Base-by-base conservation (phyloP, 2,329 filamentous ascomycete species). In the Aureobasidium sp. region DNA sequence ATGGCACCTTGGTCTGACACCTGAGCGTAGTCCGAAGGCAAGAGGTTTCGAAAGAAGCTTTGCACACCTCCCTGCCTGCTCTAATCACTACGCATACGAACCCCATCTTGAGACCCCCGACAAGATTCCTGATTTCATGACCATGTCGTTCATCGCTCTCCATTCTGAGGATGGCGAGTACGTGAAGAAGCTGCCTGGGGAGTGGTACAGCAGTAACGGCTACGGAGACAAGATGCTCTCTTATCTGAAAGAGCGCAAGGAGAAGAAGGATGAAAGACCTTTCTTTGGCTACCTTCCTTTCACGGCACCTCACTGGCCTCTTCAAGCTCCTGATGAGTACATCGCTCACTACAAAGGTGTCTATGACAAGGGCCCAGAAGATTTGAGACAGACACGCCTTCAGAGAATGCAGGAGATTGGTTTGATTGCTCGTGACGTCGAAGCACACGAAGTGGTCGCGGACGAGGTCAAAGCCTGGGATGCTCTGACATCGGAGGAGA, bases 251-350 rank as follows among this genome's bases (percentile, higher is more conserved):
- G 73, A 74, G 9, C 70, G 73, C 12, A 68, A 71, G 2, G 71
- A 70, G 50, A 67, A 71, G 8, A 69, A 74, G 12, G 73, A 75
- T 20, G 68, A 73, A 53, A 70, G 76, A 41, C 78, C 83, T 0
- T 86, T 86, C 73, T 86, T 86, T 67, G 82, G 74, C 1, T 86
- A 85, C 68, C 74, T 84, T 2, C 82, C 84, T 1, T 87, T 85
- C 69, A 84, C 83, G 0, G 84, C 84, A 0, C 84, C 84, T 1
- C 84, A 87, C 66, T 87, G 84, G 84, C 84, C 84, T 1, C 72
- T 87, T 7, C 84, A 87, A 66, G 82, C 82, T 0, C 82, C 83
- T 0, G 73, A 76, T 56, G 78, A 84, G 63, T 79, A 80, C 60
- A 79, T 82, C 47, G 75, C 78, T 20, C 82, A 84, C 66, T 87